A percentile compares a stretch with the other conserved stretches of the same genome.
Evolutionary conservation across 2,329 filamentous ascomycete genomes (phyloP).

Genomic region (Colletotrichum tofieldiae): DNA sequence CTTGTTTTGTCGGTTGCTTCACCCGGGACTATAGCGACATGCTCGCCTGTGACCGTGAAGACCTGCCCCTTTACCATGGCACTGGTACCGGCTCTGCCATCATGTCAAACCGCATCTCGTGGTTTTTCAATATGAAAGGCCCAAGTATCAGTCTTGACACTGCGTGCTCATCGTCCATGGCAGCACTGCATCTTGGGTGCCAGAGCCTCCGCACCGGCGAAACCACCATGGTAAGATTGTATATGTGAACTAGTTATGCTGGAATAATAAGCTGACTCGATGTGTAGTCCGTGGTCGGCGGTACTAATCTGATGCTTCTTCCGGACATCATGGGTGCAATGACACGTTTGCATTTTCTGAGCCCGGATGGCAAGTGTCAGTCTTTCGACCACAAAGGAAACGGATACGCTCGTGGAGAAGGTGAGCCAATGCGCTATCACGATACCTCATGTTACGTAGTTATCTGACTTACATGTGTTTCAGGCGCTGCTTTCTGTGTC

Average conservation of each 20-base stretch:
- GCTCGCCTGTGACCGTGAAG: background rate
- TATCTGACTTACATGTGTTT: too few species aligned
- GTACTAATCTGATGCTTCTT: conserved; percentile 21
- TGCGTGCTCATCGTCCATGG: conserved; percentile 39
- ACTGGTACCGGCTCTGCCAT: background rate
- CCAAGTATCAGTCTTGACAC: conserved; percentile 54
- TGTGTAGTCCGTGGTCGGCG: conserved; percentile 46
- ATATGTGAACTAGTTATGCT: too few species aligned
- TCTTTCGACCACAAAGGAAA: background rate
- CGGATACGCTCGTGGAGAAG: conserved; percentile 11
- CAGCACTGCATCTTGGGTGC: conserved; percentile 51
- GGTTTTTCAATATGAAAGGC: background rate
- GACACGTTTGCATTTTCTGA: background rate
- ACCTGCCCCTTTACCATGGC: background rate
- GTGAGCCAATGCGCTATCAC: background rate
- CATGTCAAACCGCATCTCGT: background rate
- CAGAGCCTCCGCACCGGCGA: conserved; percentile 51
- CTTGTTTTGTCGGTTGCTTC: background rate
- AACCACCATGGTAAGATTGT: conserved; percentile 42
- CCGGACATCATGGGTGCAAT: background rate
- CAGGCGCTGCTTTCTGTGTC: conserved; percentile 44
- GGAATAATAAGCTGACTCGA: too few species aligned
- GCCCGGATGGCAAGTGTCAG: conserved; percentile 5
- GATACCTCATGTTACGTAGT: too few species aligned
- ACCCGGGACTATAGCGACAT: background rate